A percentile compares a stretch with the other conserved stretches of the same genome.
Evolutionary conservation across 345 rosid genomes (phyloP).

Genomic region (Dimocarpus longan): DNA sequence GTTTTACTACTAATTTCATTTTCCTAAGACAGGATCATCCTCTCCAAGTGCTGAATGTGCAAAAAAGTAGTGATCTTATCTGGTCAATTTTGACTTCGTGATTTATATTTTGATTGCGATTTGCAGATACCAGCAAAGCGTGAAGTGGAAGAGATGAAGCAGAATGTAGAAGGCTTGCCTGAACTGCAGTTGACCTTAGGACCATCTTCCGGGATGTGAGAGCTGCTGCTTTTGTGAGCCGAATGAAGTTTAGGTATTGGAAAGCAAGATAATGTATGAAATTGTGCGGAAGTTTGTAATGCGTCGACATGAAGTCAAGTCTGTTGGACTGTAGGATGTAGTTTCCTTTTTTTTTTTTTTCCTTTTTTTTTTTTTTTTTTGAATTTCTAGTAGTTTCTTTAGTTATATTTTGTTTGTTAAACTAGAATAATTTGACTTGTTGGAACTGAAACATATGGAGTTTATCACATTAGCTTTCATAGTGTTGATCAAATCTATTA

Average conservation of each 20-base stretch:
- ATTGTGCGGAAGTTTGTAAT: neutral
- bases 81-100: neutral
- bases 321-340: neutral
- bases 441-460: neutral
- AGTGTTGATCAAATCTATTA: neutral
- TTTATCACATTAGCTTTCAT: neutral
- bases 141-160: conserved; percentile 10
- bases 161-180: conserved; percentile 5
- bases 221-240: neutral
- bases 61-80: neutral
- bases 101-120: neutral
- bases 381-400: neutral
- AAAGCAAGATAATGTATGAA: neutral
- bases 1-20: neutral
- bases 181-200: conserved; percentile 21
- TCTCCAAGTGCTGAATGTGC: neutral
- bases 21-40: neutral
- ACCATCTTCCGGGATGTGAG: conserved; percentile 6
- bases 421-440: neutral
- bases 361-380: neutral
- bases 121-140: conserved; percentile 16
- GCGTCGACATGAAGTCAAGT: conserved; percentile 1
- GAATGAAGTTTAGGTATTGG: neutral
- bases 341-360: neutral
- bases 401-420: conserved; percentile 1